Base-by-base conservation (phyloP, 257 asterid species). In the Paraleonurus japonicus region DNA sequence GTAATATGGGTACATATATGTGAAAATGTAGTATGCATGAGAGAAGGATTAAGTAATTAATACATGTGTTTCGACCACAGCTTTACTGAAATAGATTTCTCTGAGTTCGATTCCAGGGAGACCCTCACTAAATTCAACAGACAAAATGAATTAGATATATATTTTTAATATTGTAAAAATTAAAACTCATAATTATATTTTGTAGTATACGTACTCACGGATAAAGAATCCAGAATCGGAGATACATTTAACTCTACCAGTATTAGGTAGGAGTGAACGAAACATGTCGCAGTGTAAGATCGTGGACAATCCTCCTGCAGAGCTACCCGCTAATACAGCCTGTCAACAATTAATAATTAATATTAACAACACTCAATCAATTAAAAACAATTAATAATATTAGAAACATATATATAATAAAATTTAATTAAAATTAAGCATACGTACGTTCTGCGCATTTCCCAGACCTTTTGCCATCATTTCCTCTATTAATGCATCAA, bases 151-250 rank as follows among this genome's bases (percentile, higher is more conserved):
- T 54, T 15, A 45, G 30, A 50, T 11, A 57, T 45, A 13, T 43
- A 13, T 43, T 43, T 43, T 43, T 43, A 2, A 41, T 10, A 11
- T 11, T 41, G 16, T 15, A 43, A 43, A 13, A 45, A 57, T 24
- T 33, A 4, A 26, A 32, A 5, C 23, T 17, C 0, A 16, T 47
- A 7, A 35, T 41, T 41, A 41, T 13, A 2, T 35, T 32, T 16
- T 12, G 50, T 12, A 41, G 0, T 13, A 45, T 45, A 81, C 81
- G 4, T 45, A 84, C 85, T 61, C 79, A 11, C 53, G 72, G 11
- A 84, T 57, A 61, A 84, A 81, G 69, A 79, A 84, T n/a, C 82
- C 82, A 23, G 85, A 72, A 77, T 84, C 89, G 0, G 83, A 63
- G 27, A 84, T 28, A 57, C 89, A 82, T 20, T 84, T 84, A 0